Evolutionary conservation across 2,329 filamentous ascomycete species (phyloP), one percentile per base, ranked within the genome.

Genomic region (Alternaria sp.): DNA sequence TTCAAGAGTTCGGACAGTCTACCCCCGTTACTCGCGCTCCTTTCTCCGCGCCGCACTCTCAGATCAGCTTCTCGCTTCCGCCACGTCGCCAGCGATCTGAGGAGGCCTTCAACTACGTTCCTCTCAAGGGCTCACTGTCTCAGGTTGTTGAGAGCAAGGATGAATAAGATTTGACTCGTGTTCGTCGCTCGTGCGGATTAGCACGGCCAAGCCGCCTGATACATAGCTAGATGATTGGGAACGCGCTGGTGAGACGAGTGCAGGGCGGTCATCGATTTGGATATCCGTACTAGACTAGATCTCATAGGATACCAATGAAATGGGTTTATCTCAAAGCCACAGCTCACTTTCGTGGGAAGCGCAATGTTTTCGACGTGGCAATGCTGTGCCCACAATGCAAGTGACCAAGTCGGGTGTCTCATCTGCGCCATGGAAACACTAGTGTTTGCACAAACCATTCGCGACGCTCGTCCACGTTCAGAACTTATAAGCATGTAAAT

Each of bases 1-100:
- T 78, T 2, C 63, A 68, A 36, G 76, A 79, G 53, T 61, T 57
- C 8, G 59, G 62, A 10, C 57, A 61, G 11, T 25, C 19, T 8
- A 58, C 57, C 13, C 56, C 44, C 5, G 13, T 21, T 6, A 17
- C 28, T n/a, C 44, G 23, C 6, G n/a, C 49, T 17, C 67, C 67
- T 1, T 65, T 65, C 40, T 69, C 63, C 17, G 67, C 69, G 30
- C 69, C 69, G 2, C 25, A 67, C n/a, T 61, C 62, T 8, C 56
- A 63, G 45, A 61, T 66, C 36, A 57, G 30, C 23, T 68, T 71
- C 26, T 43, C 57, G 13, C 36, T 52, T 13, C 64, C 65, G 12
- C 62, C 67, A 6, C 61, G 65, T 17, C 65, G 59, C n/a, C 47
- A 30, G n/a, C 54, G 44, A 12, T 51, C 32, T 23, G 17, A 55